Evolutionary conservation across 208 protist species (phyloP).

Genomic region (Borovskyia barvae): DNA sequence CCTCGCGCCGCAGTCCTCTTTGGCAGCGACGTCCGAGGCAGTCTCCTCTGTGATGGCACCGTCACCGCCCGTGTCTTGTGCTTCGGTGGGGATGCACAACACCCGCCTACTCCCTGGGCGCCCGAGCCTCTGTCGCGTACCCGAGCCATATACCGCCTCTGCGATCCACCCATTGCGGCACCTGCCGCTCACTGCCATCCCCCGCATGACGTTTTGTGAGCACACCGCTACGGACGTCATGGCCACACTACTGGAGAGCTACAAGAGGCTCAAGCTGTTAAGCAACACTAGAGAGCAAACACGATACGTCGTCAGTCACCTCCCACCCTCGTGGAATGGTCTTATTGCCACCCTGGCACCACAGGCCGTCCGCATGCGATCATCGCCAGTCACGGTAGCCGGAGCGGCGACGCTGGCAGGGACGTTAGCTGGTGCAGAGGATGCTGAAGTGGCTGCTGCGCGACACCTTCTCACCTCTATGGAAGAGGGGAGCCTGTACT

Average conservation of each 20-base stretch:
- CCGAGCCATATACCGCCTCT: slow-evolving; percentile 18
- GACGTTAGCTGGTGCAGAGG: too few species aligned
- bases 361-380: slow-evolving; percentile 8
- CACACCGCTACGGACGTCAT: slow-evolving; percentile 59
- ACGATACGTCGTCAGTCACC: slow-evolving; percentile 10
- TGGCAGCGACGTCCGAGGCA: too few species aligned
- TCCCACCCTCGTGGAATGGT: slow-evolving; percentile 4
- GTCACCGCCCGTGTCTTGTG: not conserved
- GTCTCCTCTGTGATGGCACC: not conserved
- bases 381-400: not conserved
- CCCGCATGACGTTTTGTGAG: slow-evolving; percentile 34
- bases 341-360: slow-evolving; percentile 18
- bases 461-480: slow-evolving; percentile 12
- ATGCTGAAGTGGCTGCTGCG: not conserved
- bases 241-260: slow-evolving; percentile 41
- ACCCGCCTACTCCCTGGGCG: slow-evolving; percentile 38
- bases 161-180: slow-evolving; percentile 46
- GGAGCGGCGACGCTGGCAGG: too few species aligned
- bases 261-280: slow-evolving; percentile 30
- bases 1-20: too few species aligned
- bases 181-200: slow-evolving; percentile 27
- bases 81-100: slow-evolving; percentile 4
- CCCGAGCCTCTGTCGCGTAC: slow-evolving; percentile 30
- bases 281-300: slow-evolving; percentile 22
- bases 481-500: slow-evolving; percentile 40